Percentiles rank a stretch among this genome's conserved stretches.
Evolutionary conservation across 164 flowering plant genomes (phyloP).

Genomic region (Annona squamosa): DNA sequence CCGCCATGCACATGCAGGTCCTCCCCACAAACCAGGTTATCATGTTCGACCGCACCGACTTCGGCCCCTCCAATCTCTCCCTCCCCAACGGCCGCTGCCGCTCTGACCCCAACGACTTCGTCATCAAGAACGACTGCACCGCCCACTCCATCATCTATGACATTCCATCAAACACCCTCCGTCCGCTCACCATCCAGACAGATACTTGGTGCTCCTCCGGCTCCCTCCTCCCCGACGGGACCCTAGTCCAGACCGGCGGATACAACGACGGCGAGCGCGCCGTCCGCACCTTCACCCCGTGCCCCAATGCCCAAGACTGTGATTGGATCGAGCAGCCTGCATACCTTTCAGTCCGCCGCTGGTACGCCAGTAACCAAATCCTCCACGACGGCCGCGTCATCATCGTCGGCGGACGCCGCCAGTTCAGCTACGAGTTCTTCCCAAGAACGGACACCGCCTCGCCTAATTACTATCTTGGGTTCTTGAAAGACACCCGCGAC

Average conservation of each 20-base stretch:
- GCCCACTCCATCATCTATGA: constrained; percentile 77
- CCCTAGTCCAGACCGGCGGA: constrained; percentile 78
- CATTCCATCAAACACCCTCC: constrained; percentile 43
- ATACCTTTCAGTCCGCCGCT: constrained; percentile 36
- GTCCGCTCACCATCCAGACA: constrained; percentile 58
- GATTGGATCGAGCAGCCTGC: constrained; percentile 64
- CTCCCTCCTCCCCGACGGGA: constrained; percentile 46
- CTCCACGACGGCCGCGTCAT: constrained; percentile 74
- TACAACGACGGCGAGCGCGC: constrained; percentile 50
- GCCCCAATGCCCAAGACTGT: constrained; percentile 23
- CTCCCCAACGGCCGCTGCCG: constrained; percentile 53
- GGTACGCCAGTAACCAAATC: constrained; percentile 71
- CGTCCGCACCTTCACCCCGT: constrained; percentile 49
- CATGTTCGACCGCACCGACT: constrained; percentile 70
- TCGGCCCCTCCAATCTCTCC: constrained; percentile 61
- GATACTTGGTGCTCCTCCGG: constrained; percentile 96
- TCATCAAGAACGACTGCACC: constrained; percentile 49
- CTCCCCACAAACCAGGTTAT: constrained; percentile 43
- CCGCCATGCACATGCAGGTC: constrained; percentile 87
- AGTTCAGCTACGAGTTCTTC: constrained; percentile 60
- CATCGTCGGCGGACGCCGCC: constrained; percentile 65
- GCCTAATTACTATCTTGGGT: constrained; percentile 22
- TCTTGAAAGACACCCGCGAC: constrained; percentile 52
- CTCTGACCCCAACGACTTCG: constrained; percentile 23
- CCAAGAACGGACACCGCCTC: constrained; percentile 27